These are phyloP conservation scores for Arachis hypogaea DNA, from an alignment of 306 rosid species.

Conservation along the genomic window DNA sequence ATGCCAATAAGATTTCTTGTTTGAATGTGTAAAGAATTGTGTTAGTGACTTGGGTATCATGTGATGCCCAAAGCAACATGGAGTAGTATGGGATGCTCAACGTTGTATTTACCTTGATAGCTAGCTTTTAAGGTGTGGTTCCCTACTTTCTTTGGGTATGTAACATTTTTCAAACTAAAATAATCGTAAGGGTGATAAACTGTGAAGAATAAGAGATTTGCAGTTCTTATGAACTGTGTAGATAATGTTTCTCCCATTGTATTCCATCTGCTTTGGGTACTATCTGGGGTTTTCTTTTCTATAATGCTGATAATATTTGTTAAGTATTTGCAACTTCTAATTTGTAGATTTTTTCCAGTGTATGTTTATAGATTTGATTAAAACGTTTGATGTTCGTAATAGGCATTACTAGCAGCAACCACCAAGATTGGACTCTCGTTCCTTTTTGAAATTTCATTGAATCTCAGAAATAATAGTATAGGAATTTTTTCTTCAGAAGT, in stretches of 20 bases:
- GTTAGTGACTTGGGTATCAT: too few relatives aligned
- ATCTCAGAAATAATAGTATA: neutral
- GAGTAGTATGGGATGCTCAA: too few relatives aligned
- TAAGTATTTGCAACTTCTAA: neutral
- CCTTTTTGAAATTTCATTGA: conserved; percentile 6
- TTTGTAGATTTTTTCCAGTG: neutral
- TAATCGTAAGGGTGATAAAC: neutral
- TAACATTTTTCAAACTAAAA: too few relatives aligned
- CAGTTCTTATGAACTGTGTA: conserved; percentile 1
- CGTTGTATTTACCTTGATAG: too few relatives aligned
- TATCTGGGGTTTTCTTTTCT: neutral
- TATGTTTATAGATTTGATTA: neutral
- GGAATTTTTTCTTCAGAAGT: neutral
- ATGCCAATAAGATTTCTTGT: neutral
- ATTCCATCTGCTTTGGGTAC: neutral
- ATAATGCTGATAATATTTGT: neutral
- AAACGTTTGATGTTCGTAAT: neutral
- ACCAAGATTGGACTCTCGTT: neutral
- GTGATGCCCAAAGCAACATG: too few relatives aligned
- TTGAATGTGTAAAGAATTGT: neutral
- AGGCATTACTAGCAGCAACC: neutral
- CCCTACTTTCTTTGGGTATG: too few relatives aligned
- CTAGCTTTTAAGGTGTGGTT: too few relatives aligned
- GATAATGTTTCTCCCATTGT: neutral
- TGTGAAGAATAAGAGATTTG: conserved; percentile 6